phyloP scores from a whole-genome alignment of 2,329 filamentous ascomycete genomes.

The Aspergillus fischeri region DNA sequence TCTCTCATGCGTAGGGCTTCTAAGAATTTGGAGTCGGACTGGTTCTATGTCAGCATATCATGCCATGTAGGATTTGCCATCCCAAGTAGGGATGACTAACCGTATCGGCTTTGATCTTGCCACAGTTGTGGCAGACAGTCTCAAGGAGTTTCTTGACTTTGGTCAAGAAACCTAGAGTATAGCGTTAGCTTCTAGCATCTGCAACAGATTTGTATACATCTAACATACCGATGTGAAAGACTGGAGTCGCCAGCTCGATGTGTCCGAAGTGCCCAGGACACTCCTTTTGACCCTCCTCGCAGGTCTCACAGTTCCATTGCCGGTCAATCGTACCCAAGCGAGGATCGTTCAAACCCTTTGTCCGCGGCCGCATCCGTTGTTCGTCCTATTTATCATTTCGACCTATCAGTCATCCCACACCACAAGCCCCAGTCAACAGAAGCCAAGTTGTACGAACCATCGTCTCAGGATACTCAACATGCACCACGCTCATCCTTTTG shows the following conservation, averaged over 20 bases:
- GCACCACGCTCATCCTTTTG: slow-evolving; percentile 95
- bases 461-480: slow-evolving; percentile 97
- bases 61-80: slow-evolving; percentile 52
- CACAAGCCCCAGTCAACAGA: slow-evolving; percentile 1
- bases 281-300: slow-evolving; percentile 89
- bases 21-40: slow-evolving; percentile 81
- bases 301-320: slow-evolving; percentile 92
- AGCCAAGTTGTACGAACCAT: slow-evolving; percentile 57
- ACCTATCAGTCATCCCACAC: slow-evolving; percentile 16
- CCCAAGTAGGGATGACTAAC: slow-evolving; percentile 71
- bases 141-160: slow-evolving; percentile 99
- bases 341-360: slow-evolving; percentile 90
- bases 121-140: slow-evolving; percentile 98
- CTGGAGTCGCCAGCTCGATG: slow-evolving; percentile 93
- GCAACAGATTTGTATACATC: slow-evolving; percentile 1
- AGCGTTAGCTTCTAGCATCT: slow-evolving; percentile 22
- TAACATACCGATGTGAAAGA: slow-evolving; percentile 71
- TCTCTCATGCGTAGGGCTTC: slow-evolving; percentile 81
- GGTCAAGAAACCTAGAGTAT: slow-evolving; percentile 76
- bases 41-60: slow-evolving; percentile 47
- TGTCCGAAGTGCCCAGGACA: slow-evolving; percentile 98
- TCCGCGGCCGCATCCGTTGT: slow-evolving; percentile 81
- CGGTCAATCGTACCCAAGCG: slow-evolving; percentile 95
- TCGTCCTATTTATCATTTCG: slow-evolving; percentile 59
- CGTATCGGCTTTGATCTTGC: slow-evolving; percentile 94